These are phyloP conservation scores for Exophiala calicioides DNA, from an alignment of 2,329 filamentous ascomycete species.

Conservation along the genomic window DNA sequence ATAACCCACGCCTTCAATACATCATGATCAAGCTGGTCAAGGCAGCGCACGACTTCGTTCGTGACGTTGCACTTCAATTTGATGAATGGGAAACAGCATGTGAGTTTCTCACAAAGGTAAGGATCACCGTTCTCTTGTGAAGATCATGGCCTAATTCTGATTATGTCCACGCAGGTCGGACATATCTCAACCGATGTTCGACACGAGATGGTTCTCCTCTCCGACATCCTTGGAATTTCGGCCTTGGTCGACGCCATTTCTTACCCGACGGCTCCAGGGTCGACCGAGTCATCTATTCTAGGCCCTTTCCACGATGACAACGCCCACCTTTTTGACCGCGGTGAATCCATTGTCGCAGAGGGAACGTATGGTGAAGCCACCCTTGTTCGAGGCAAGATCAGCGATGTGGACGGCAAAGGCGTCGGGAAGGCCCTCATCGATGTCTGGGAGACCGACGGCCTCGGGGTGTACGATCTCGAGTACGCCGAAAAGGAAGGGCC, in stretches of 20 bases:
- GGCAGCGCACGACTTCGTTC: conserved; percentile 7
- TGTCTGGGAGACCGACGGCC: conserved; percentile 13
- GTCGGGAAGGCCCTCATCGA: conserved; percentile 5
- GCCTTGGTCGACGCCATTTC: conserved; percentile 11
- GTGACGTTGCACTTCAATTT: conserved; percentile 3
- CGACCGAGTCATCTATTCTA: conserved; percentile 13
- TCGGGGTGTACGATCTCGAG: conserved; percentile 11
- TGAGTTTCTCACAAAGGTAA: conserved; percentile 13
- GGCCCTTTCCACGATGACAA: conserved; percentile 13
- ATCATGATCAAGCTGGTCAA: conserved; percentile 4
- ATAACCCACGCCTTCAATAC: not conserved
- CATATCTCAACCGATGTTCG: conserved; percentile 2
- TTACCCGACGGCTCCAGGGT: not conserved
- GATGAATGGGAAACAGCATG: conserved; percentile 10
- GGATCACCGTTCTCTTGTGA: not conserved
- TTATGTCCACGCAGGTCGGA: not conserved
- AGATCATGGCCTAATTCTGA: not conserved
- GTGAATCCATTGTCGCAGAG: not conserved
- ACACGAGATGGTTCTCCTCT: conserved; percentile 13
- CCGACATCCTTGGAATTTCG: conserved; percentile 10
- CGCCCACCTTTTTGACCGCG: conserved; percentile 1
- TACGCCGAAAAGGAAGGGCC: conserved; percentile 5
- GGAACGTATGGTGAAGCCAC: conserved; percentile 3
- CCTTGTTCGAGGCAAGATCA: conserved; percentile 2
- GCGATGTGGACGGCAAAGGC: not conserved